Evolutionary conservation across 306 rosid genomes (phyloP).

Genomic region (Pyrus communis): DNA sequence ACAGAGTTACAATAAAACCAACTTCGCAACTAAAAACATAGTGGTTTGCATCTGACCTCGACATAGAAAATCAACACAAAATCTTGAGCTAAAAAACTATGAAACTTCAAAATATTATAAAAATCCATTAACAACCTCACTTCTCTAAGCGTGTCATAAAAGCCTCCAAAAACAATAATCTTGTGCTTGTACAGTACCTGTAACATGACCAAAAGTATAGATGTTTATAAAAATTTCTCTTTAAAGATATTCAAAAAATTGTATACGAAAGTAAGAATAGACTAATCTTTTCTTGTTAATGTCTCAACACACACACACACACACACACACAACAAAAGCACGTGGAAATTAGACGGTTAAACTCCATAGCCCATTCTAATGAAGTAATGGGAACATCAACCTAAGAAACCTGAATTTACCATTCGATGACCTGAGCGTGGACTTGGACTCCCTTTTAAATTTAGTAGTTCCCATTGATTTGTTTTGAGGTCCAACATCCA

Average conservation of each 20-base stretch:
- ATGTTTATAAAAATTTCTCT: background rate
- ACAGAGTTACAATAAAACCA: background rate
- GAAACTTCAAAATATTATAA: conserved; percentile 10
- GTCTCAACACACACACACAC: background rate
- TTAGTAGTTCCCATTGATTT: conserved; percentile 96
- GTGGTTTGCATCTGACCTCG: background rate
- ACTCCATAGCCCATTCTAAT: background rate
- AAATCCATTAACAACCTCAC: conserved; percentile 71
- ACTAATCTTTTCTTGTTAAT: background rate
- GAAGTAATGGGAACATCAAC: background rate
- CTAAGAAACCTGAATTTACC: conserved; percentile 43
- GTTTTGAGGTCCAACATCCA: conserved; percentile 93
- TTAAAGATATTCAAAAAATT: background rate
- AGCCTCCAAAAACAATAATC: conserved; percentile 94
- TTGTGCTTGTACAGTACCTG: conserved; percentile 98
- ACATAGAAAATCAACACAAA: background rate
- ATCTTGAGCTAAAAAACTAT: background rate
- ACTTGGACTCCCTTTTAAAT: conserved; percentile 85
- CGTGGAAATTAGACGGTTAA: background rate
- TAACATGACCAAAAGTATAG: conserved; percentile 22
- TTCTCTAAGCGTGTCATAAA: conserved; percentile 97
- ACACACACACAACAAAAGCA: background rate
- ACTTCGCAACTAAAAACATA: background rate
- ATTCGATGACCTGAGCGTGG: conserved; percentile 98
- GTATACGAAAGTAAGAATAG: background rate